Percentiles rank a stretch among this genome's conserved stretches.
Conservation (phyloP, 441 rosid genomes). For the Gossypium schwendimanii region DNA sequence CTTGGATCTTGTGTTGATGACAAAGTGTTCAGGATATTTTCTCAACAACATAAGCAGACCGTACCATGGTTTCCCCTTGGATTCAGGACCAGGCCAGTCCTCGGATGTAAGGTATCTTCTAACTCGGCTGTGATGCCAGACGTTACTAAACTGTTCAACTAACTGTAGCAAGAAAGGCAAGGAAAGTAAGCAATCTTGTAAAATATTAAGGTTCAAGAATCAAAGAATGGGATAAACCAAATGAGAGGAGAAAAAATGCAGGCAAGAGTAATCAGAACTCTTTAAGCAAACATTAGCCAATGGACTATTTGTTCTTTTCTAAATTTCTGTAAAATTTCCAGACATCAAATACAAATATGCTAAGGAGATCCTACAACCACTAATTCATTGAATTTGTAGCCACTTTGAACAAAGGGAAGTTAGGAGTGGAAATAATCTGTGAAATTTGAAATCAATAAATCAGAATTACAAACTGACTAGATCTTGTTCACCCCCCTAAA, state of each 20-base stretch:
- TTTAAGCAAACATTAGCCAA: background rate
- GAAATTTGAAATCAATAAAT: background rate
- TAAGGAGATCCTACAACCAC: background rate
- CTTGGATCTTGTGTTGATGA: constrained; percentile 85
- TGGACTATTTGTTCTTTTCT: background rate
- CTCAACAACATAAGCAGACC: constrained; percentile 81
- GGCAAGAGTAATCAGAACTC: background rate
- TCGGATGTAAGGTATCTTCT: constrained; percentile 75
- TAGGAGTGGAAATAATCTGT: background rate
- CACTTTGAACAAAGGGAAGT: background rate
- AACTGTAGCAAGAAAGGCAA: constrained; percentile 34
- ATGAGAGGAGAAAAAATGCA: background rate
- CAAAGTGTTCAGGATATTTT: constrained; percentile 92
- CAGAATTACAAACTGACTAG: background rate
- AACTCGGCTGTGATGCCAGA: constrained; percentile 85
- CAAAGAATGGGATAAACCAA: background rate
- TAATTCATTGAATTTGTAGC: background rate
- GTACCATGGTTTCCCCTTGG: constrained; percentile 88
- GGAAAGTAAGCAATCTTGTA: constrained; percentile 5
- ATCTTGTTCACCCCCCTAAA: background rate
- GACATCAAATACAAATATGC: background rate
- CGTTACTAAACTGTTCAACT: constrained; percentile 50
- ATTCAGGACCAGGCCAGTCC: constrained; percentile 64
- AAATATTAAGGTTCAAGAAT: background rate
- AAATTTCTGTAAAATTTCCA: background rate